A percentile compares a stretch with the other conserved stretches of the same genome.
Conservation (phyloP, 768 basidiomycete species). For the Boletus vermiculosoides region DNA sequence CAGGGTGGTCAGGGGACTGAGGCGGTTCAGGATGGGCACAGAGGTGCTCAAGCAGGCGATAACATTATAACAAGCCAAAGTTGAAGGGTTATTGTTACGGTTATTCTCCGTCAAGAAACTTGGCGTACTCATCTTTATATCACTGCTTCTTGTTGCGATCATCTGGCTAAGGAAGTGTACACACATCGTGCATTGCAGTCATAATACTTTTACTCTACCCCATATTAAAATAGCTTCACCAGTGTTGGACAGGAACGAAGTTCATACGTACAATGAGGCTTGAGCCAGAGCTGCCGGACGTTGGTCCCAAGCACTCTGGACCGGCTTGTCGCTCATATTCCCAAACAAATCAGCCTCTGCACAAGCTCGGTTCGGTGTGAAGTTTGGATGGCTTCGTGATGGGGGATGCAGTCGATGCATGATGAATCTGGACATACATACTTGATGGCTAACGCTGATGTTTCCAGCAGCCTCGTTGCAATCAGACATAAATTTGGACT, state of each 20-base stretch:
- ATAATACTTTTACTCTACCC: neutral
- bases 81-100: neutral
- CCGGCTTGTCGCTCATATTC: neutral
- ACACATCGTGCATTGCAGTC: neutral
- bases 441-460: too few relatives aligned
- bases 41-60: neutral
- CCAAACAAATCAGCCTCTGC: neutral
- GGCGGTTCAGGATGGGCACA: neutral
- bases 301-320: neutral
- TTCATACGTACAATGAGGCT: neutral
- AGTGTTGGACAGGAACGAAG: neutral
- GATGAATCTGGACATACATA: too few relatives aligned
- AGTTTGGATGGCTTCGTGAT: too few relatives aligned
- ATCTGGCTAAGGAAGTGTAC: too few relatives aligned
- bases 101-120: neutral
- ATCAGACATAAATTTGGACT: neutral
- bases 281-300: neutral
- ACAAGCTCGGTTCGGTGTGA: neutral
- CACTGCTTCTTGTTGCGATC: neutral
- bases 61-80: too few relatives aligned
- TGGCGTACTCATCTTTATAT: neutral
- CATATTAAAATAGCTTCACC: neutral
- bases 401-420: too few relatives aligned
- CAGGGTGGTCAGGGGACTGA: too few relatives aligned
- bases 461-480: too few relatives aligned